phyloP scores from a whole-genome alignment of 768 basidiomycete genomes.

The Psilocybe azurescens region DNA sequence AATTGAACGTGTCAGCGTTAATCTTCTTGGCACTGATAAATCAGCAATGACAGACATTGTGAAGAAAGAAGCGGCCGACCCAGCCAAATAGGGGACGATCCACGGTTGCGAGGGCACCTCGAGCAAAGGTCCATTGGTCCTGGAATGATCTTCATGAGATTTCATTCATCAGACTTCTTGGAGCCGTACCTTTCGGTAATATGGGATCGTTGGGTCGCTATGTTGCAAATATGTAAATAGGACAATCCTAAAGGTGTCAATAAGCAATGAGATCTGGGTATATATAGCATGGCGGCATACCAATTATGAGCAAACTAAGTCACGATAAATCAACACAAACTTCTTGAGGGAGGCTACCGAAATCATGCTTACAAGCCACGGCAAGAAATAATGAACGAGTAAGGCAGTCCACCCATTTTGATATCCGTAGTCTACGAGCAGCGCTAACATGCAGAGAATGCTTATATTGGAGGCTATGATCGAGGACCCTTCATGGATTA shows the following conservation, averaged over 20 bases:
- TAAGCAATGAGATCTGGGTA: not conserved
- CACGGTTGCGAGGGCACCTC: slow-evolving; percentile 64
- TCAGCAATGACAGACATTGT: slow-evolving; percentile 41
- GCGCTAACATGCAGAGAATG: slow-evolving; percentile 41
- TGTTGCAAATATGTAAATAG: slow-evolving; percentile 69
- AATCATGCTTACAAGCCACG: slow-evolving; percentile 47
- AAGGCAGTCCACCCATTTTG: slow-evolving; percentile 36
- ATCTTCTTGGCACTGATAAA: not conserved
- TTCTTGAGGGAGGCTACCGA: not conserved
- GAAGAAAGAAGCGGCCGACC: slow-evolving; percentile 60
- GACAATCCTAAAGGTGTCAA: slow-evolving; percentile 50
- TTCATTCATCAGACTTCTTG: not conserved
- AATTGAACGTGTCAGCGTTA: slow-evolving; percentile 1
- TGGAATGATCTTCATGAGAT: slow-evolving; percentile 18
- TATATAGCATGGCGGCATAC: slow-evolving; percentile 24
- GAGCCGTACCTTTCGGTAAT: slow-evolving; percentile 50
- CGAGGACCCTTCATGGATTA: slow-evolving; percentile 28
- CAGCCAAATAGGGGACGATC: slow-evolving; percentile 65
- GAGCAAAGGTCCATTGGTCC: slow-evolving; percentile 63
- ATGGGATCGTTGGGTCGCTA: slow-evolving; percentile 62
- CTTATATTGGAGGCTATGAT: slow-evolving; percentile 50
- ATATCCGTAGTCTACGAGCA: slow-evolving; percentile 36
- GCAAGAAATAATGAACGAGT: slow-evolving; percentile 48
- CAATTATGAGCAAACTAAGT: slow-evolving; percentile 51
- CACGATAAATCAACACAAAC: slow-evolving; percentile 2